Percentiles rank a stretch among this genome's conserved stretches.
Evolutionary conservation across 257 asterid genomes (phyloP).

Genomic region (Apocynum venetum): DNA sequence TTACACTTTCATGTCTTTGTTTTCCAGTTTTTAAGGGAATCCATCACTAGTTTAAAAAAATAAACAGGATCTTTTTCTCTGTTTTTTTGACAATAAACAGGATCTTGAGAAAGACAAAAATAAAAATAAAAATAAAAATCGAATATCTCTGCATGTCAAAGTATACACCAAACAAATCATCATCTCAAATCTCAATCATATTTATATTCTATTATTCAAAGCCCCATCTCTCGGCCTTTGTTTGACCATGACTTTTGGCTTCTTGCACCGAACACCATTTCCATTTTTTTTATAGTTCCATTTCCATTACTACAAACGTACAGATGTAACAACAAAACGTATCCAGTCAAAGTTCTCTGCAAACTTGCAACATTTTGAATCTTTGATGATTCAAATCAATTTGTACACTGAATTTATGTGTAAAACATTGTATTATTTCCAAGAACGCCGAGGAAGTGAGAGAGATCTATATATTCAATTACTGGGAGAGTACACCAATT

Average conservation of each 20-base stretch:
- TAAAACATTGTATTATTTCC: not conserved
- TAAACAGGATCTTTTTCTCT: no score
- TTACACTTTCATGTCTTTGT: no score
- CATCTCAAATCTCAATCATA: not conserved
- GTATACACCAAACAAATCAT: not conserved
- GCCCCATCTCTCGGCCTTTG: not conserved
- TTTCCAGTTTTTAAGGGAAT: no score
- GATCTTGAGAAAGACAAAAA: no score
- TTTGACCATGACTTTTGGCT: not conserved
- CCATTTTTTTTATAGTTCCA: not conserved
- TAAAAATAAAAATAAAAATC: not conserved
- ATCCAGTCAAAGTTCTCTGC: not conserved
- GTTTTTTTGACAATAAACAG: no score
- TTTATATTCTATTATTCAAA: not conserved
- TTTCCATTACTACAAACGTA: not conserved
- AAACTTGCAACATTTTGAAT: not conserved
- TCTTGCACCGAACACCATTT: no score
- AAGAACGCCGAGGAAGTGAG: not conserved
- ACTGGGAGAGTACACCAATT: not conserved
- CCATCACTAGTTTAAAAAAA: no score
- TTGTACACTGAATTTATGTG: not conserved
- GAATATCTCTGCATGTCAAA: not conserved
- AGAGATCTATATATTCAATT: not conserved
- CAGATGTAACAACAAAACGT: not conserved
- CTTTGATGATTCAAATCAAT: not conserved